Base-by-base conservation (phyloP, 495 filamentous ascomycete genomes). In the Collariella sp. region DNA sequence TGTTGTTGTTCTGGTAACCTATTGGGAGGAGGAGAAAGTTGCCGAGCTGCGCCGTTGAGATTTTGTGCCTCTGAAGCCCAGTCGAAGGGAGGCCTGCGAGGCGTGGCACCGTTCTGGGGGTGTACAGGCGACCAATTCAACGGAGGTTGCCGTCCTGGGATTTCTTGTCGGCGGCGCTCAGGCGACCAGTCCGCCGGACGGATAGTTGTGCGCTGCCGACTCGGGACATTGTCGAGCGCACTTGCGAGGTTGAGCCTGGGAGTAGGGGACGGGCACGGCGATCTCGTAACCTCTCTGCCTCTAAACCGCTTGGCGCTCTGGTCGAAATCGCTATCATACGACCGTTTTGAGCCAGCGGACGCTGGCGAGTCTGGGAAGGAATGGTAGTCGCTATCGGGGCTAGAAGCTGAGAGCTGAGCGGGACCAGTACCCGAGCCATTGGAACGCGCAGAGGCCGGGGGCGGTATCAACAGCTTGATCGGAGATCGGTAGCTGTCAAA, bases 201-300 rank as follows among this genome's bases (percentile, higher is more conserved):
- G 15, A 5, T 13, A 38, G 38, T 38, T 5, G 41, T 38, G 6
- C 39, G 53, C n/a, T 36, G 46, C 7, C 60, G 57, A 26, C 13
- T 39, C n/a, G 60, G 60, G 34, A 62, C 60, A n/a, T 49, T 44
- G 57, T 62, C 60, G 22, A 62, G 33, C 5, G 57, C 54, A 18
- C 36, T 50, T 16, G 16, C 33, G n/a, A 54, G 33, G n/a, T 7
- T 31, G 5, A 19, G 20, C 3, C n/a, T 40, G 4, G 52, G 52
- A 23, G 44, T 20, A 13, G 22, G 29, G 11, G 53, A 49, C 5
- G 36, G 20, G 9, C 18, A 34, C 22, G 18, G 41, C 15, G 35
- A 18, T 11, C 9, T 15, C 31, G 46, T 23, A 12, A 1, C 26
- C 12, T 44, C 22, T 18, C 43, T 41, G 23, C 49, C 49, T 40